Conservation (phyloP, 1,284 basidiomycete genomes). For the Leccinum fallax region DNA sequence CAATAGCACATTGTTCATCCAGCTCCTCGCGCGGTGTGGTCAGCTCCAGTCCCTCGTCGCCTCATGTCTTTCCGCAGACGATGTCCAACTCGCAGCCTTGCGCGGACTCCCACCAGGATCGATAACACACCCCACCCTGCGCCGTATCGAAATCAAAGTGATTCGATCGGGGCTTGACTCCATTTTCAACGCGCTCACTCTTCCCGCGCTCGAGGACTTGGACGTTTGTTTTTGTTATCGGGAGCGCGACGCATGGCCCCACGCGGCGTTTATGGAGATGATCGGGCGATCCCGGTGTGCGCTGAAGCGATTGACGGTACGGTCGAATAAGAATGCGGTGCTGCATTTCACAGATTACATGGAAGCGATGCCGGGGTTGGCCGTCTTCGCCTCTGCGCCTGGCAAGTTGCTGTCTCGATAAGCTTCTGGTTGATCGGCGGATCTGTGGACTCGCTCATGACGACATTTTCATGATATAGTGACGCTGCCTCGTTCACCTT, state of each 20-base stretch:
- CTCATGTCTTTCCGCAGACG: constrained; percentile 31
- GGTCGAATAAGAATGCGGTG: constrained; percentile 25
- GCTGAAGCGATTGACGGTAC: constrained; percentile 26
- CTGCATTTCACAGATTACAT: constrained; percentile 28
- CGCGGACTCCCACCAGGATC: constrained; percentile 13
- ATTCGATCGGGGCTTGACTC: constrained; percentile 27
- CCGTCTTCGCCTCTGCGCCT: constrained; percentile 18
- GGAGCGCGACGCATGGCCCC: constrained; percentile 33
- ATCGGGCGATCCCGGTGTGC: constrained; percentile 28
- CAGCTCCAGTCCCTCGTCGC: constrained; percentile 21
- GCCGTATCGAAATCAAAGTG: constrained; percentile 33
- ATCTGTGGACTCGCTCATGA: not conserved
- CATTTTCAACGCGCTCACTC: constrained; percentile 21
- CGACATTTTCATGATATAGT: not conserved
- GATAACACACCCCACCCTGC: constrained; percentile 22
- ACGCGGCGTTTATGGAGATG: constrained; percentile 28
- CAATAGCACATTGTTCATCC: constrained; percentile 25
- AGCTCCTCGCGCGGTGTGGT: constrained; percentile 28
- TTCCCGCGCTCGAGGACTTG: constrained; percentile 36
- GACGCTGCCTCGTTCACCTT: not conserved
- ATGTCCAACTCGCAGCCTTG: constrained; percentile 12
- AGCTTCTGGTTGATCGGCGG: not conserved
- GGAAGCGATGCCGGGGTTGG: constrained; percentile 25
- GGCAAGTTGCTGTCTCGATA: not conserved
- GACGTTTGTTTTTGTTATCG: constrained; percentile 36